A percentile compares a stretch with the other conserved stretches of the same genome.
Conservation (phyloP, 805 yeast species). For the Naumovozyma castellii region DNA sequence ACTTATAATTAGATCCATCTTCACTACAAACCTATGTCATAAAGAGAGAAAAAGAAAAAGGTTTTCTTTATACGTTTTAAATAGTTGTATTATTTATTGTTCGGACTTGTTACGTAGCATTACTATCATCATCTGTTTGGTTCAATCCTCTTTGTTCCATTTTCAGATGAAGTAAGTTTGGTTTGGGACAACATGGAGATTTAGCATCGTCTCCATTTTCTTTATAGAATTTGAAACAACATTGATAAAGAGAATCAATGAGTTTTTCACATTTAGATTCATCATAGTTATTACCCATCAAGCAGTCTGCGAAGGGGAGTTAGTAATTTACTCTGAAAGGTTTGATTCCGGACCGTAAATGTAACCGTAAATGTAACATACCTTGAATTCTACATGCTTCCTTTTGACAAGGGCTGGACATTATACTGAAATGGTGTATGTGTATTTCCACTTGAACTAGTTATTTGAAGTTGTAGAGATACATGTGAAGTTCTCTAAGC, state of each 20-base stretch:
- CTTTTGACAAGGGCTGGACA: constrained; percentile 50
- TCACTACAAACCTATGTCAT: constrained; percentile 4
- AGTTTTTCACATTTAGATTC: constrained; percentile 64
- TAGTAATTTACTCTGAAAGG: too few relatives aligned
- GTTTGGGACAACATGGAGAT: constrained; percentile 73
- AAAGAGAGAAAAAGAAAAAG: too few relatives aligned
- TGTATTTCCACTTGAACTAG: too few relatives aligned
- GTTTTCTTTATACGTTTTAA: too few relatives aligned
- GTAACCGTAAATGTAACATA: constrained; percentile 26
- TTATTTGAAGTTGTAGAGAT: too few relatives aligned
- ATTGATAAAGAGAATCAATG: constrained; percentile 63
- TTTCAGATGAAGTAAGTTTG: constrained; percentile 39
- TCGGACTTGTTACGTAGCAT: too few relatives aligned
- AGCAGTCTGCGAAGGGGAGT: constrained; percentile 45
- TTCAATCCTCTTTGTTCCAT: neutral
- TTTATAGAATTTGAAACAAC: constrained; percentile 61
- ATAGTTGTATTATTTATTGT: too few relatives aligned
- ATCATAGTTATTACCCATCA: constrained; percentile 50
- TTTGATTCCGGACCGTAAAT: too few relatives aligned
- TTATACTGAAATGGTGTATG: neutral
- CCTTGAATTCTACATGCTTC: constrained; percentile 77
- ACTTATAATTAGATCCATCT: constrained; percentile 21
- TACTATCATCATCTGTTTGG: too few relatives aligned
- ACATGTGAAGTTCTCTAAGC: too few relatives aligned
- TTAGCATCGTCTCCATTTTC: constrained; percentile 48